These are phyloP conservation scores for Gnetum montanum DNA, from an alignment of 75 land plant genomes.

Conservation along the genomic window DNA sequence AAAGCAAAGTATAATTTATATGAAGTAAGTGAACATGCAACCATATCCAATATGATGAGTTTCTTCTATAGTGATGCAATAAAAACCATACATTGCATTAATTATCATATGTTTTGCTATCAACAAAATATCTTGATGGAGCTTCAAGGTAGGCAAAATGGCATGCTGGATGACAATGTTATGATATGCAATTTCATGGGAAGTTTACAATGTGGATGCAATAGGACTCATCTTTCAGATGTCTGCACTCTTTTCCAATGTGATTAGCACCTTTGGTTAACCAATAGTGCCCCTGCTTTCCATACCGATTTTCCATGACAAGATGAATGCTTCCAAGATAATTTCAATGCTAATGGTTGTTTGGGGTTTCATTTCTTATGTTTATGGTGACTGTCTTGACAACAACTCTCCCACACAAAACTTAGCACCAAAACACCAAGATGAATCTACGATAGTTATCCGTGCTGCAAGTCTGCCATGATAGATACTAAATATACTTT, in stretches of 20 bases:
- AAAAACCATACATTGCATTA: no score
- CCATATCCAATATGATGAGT: no score
- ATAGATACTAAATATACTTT: no score
- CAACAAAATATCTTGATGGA: no score
- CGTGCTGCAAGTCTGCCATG: no score
- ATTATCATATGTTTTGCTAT: no score
- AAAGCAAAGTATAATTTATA: no score
- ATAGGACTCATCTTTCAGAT: slow-evolving; percentile 29
- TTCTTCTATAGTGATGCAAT: no score
- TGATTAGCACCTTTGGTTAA: slow-evolving; percentile 28
- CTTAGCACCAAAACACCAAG: no score
- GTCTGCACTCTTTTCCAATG: slow-evolving; percentile 46
- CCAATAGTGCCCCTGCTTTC: slow-evolving; percentile 44
- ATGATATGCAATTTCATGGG: slow-evolving; percentile 41
- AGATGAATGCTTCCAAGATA: slow-evolving; percentile 33
- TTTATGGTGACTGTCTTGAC: slow-evolving; percentile 22
- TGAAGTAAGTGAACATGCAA: no score
- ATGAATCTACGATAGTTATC: no score
- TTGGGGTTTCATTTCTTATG: slow-evolving; percentile 62
- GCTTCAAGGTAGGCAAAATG: slow-evolving; percentile 19
- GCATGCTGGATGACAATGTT: slow-evolving; percentile 32
- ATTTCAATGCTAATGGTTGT: slow-evolving; percentile 37
- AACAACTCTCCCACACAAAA: no score
- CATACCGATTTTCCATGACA: slow-evolving; percentile 40
- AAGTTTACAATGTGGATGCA: slow-evolving; percentile 17